phyloP scores from a whole-genome alignment of 352 stramenopile genomes.

The Phytopythium kandeliae region DNA sequence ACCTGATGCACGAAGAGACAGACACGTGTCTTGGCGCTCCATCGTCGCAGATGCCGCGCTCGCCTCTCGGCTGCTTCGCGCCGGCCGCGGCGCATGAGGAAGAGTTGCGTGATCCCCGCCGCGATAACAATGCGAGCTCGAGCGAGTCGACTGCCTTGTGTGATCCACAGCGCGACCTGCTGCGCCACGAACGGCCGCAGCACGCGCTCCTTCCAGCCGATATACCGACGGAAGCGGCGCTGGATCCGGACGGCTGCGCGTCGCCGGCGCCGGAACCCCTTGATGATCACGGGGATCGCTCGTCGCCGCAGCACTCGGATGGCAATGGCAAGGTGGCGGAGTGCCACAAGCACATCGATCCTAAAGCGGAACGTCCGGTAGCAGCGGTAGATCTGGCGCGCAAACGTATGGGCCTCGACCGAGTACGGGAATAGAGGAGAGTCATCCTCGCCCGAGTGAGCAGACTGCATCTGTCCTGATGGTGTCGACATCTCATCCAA shows the following conservation, averaged over 20 bases:
- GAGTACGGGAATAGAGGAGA: constrained; percentile 49
- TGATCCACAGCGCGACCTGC: constrained; percentile 13
- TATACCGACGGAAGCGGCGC: constrained; percentile 14
- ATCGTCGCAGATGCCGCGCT: constrained; percentile 18
- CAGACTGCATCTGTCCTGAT: no score
- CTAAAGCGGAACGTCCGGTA: constrained; percentile 19
- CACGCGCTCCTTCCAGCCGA: constrained; percentile 11
- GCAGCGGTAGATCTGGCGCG: constrained; percentile 17
- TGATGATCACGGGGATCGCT: constrained; percentile 17
- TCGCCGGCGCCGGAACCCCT: constrained; percentile 19
- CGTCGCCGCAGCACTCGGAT: constrained; percentile 27
- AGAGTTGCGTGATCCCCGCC: constrained; percentile 8
- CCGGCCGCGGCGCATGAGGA: constrained; percentile 10
- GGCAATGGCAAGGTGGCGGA: constrained; percentile 19
- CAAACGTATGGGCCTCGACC: constrained; percentile 21
- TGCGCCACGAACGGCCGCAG: constrained; percentile 12
- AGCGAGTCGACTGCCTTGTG: constrained; percentile 2
- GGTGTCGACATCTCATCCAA: no score
- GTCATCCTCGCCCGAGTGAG: no score
- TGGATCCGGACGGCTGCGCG: constrained; percentile 27
- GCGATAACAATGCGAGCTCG: constrained; percentile 13
- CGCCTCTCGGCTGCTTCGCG: constrained; percentile 9
- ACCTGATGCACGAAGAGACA: constrained; percentile 34
- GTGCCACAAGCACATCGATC: constrained; percentile 13
- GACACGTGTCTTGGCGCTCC: constrained; percentile 36